Evolutionary conservation across 192 early-diverging fungal species (phyloP), one percentile per base, ranked within the genome.

Genomic region (Mortierella alpina): DNA sequence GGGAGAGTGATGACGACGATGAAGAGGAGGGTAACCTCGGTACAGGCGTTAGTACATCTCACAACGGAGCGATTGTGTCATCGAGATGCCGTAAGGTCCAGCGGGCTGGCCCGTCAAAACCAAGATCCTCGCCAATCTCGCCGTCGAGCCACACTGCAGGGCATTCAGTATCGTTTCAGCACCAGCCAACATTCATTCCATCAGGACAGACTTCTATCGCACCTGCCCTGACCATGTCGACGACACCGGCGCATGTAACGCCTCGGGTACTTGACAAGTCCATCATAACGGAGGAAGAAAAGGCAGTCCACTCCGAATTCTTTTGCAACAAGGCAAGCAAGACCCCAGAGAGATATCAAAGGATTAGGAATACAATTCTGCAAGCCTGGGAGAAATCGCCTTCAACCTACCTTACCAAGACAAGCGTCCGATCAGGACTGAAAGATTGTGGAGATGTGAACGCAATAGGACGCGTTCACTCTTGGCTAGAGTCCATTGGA

Each of bases 401-500:
- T 53, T 92, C 93, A 2, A 83, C 87, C 40, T 97, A 97, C 63
- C 77, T 97, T 56, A 95, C 95, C 6, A 97, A 97, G 75, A 94
- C 93, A 40, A 88, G 85, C 42, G 90, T 91, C 4, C 86, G 96
- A 23, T 88, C 87, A 1, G 93, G 91, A 0, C 77, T 98, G 17
- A 86, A 88, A 63, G 92, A 95, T 80, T 95, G 94, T 70, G 94
- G 95, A 23, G 96, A 98, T 63, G 96, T 98, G 20, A 96, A 98
- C 73, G 96, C 96, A 7, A 96, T 98, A 23, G 90, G 92, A 2
- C 84, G 96, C 5, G 91, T 98, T 42, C 95, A 97, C 72, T 65
- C 86, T 17, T 98, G 92, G 84, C 84, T 98, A 22, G 96, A 98
- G 67, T 73, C 63, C 12, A 82, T 91, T 39, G 91, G 91, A 10